Evolutionary conservation across 2,329 filamentous ascomycete genomes (phyloP), one percentile per base, ranked within the genome.

Genomic region (Helotiales sp.): DNA sequence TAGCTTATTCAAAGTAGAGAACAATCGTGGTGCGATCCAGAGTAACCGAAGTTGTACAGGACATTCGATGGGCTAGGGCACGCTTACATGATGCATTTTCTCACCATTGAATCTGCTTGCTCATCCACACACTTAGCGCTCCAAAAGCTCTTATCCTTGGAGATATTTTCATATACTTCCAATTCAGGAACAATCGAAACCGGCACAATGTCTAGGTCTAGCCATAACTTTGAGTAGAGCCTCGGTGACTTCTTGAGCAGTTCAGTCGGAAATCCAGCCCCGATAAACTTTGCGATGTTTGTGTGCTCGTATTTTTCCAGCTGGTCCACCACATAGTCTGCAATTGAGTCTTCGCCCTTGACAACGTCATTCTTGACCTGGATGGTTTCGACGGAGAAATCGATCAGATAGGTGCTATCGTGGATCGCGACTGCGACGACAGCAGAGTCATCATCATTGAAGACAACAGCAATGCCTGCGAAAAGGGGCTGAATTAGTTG

Each of bases 81-180:
- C 28, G 80, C 85, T 78, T 79, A 91, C 89, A 89, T 86, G 69
- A 93, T 85, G 77, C 90, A 93, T 81, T 93, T 94, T 69, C 92
- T 85, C 1, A 89, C 90, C 86, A 94, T 91, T 0, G 90, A 91
- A 76, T 95, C 92, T 1, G 92, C 91, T 77, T 93, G 89, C 76
- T 96, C 92, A 73, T 94, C 92, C 4, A 93, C 84, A n/a, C 84
- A 80, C 75, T 88, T 87, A 37, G 80, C 77, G 54, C 84, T 81
- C 83, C 85, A 86, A 69, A 84, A 82, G 79, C 72, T 76, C 54
- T 68, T 68, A 22, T 74, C 79, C 57, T 77, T 78, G 72, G 81
- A 80, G 69, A 78, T 75, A 61, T 7, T 54, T 28, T 71, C 63
- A 17, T 72, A 74, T 52, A 66, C 70, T 37, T 76, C 79, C 24